These are phyloP conservation scores for Ascochyta viciae-villosae DNA, from an alignment of 2,329 filamentous ascomycete species.

Conservation along the genomic window DNA sequence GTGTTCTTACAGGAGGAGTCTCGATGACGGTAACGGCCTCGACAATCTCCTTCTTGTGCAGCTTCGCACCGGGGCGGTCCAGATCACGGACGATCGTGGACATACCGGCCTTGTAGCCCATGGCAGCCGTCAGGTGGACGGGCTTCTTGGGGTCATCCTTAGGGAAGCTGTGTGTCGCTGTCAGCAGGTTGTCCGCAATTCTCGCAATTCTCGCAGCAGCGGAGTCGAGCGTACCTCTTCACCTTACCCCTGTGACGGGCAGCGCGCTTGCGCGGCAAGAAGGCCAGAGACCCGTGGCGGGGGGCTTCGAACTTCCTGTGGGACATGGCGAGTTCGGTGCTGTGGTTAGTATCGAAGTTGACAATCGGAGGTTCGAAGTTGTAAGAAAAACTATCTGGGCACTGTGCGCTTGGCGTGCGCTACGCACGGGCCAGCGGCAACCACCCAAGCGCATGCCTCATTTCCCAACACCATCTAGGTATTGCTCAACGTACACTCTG, in stretches of 20 bases:
- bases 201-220: conserved; percentile 23
- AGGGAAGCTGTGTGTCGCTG: conserved; percentile 75
- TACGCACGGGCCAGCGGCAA: neutral
- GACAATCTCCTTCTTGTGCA: conserved; percentile 78
- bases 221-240: conserved; percentile 81
- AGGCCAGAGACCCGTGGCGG: conserved; percentile 80
- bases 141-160: conserved; percentile 99
- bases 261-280: conserved; percentile 77
- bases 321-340: conserved; percentile 55
- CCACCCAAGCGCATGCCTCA: no score
- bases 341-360: conserved; percentile 46
- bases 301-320: conserved; percentile 83
- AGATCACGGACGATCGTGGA: conserved; percentile 99
- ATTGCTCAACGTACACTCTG: no score
- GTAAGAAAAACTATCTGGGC: neutral
- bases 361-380: conserved; percentile 6
- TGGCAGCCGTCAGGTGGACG: conserved; percentile 95
- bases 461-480: no score
- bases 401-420: neutral
- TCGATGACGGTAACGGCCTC: conserved; percentile 53
- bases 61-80: conserved; percentile 98
- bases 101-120: conserved; percentile 99
- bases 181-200: conserved; percentile 29
- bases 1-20: conserved; percentile 71
- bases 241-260: conserved; percentile 95